These are phyloP conservation scores for Cryptococcus maquisensis DNA, from an alignment of 1,284 basidiomycete species.

Conservation along the genomic window DNA sequence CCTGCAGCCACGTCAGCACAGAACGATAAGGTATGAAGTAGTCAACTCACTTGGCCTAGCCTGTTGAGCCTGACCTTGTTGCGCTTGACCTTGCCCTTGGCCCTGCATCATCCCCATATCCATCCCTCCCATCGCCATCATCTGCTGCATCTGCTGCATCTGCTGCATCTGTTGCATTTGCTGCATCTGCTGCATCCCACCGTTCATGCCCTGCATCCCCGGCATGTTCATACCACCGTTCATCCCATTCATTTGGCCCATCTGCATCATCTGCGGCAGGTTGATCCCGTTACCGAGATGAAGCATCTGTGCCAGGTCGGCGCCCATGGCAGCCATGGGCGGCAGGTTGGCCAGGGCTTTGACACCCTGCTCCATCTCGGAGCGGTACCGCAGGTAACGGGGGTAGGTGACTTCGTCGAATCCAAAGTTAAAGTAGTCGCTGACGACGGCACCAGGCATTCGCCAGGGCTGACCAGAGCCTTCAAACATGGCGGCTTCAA, in stretches of 20 bases:
- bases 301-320: constrained; percentile 23
- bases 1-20: neutral
- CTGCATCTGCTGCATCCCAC: constrained; percentile 9
- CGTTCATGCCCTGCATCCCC: neutral
- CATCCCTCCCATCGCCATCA: constrained; percentile 4
- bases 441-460: constrained; percentile 83
- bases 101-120: constrained; percentile 1
- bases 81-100: constrained; percentile 22
- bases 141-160: constrained; percentile 5
- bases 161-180: constrained; percentile 14
- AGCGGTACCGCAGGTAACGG: constrained; percentile 78
- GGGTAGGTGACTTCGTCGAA: constrained; percentile 97
- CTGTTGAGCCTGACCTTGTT: constrained; percentile 3
- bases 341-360: constrained; percentile 27
- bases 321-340: neutral
- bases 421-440: constrained; percentile 99
- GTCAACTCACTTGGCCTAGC: no score
- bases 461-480: constrained; percentile 81
- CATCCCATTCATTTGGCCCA: constrained; percentile 39
- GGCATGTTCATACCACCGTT: constrained; percentile 40
- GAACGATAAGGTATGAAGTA: no score
- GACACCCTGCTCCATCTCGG: constrained; percentile 65
- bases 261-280: constrained; percentile 31
- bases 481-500: constrained; percentile 75
- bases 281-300: constrained; percentile 19